A percentile compares a stretch with the other conserved stretches of the same genome.
phyloP scores from a whole-genome alignment of 306 rosid genomes.

The Luffa aegyptiaca region DNA sequence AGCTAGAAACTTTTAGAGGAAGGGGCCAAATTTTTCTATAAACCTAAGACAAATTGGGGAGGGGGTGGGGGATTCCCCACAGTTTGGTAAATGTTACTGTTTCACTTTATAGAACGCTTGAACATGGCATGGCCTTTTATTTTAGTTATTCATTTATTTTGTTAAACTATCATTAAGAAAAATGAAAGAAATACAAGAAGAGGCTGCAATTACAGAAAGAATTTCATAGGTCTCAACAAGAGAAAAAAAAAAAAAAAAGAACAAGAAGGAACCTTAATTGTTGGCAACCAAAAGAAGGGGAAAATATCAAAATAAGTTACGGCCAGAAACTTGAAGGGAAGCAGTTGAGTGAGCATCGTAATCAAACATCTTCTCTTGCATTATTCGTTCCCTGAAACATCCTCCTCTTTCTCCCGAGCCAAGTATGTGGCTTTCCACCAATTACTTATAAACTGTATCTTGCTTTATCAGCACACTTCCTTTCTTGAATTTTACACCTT shows the following conservation, averaged over 20 bases:
- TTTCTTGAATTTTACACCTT: background rate
- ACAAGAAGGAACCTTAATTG: background rate
- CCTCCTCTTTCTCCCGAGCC: background rate
- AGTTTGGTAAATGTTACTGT: background rate
- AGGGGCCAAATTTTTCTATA: background rate
- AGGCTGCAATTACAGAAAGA: background rate
- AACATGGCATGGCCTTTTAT: background rate
- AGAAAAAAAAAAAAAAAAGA: background rate
- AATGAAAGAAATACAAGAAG: background rate
- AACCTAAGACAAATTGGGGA: background rate
- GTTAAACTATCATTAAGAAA: background rate
- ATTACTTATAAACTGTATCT: background rate
- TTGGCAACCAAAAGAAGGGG: background rate
- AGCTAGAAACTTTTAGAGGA: background rate
- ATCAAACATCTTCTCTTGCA: background rate
- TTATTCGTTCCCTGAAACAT: background rate
- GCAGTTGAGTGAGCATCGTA: background rate
- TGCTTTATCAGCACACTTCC: background rate
- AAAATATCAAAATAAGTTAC: background rate
- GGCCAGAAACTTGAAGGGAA: background rate
- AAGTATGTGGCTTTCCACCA: background rate
- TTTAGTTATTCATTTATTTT: background rate
- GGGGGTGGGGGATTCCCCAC: background rate
- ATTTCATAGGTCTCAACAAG: background rate
- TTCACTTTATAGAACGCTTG: background rate